These are phyloP conservation scores for Yamadazyma membranifaciens DNA, from an alignment of 1,139 yeast species.

Conservation along the genomic window DNA sequence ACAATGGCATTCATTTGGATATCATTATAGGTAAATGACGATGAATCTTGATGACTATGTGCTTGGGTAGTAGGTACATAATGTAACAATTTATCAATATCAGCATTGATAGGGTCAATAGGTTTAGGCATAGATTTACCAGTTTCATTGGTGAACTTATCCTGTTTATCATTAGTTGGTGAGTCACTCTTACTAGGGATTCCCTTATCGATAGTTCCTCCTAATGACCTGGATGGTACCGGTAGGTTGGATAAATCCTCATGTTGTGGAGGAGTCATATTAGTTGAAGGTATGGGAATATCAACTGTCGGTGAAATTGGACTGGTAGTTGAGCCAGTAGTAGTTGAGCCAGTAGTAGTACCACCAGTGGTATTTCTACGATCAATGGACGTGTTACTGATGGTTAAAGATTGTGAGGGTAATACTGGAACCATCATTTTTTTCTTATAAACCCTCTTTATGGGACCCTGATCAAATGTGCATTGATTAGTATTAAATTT, in stretches of 20 bases:
- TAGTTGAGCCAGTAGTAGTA: background rate
- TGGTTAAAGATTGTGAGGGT: conserved; percentile 7
- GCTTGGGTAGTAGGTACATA: background rate
- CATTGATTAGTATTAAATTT: conserved; percentile 23
- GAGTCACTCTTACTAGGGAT: too few relatives aligned
- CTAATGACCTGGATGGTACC: too few relatives aligned
- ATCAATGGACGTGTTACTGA: background rate
- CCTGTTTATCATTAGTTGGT: too few relatives aligned
- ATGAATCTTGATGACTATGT: background rate
- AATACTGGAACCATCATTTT: conserved; percentile 8
- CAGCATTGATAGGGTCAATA: conserved; percentile 4
- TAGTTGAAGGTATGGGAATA: background rate
- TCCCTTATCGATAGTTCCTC: too few relatives aligned
- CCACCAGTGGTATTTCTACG: background rate
- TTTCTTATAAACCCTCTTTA: conserved; percentile 16
- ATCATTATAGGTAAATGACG: too few relatives aligned
- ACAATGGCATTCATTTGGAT: too few relatives aligned
- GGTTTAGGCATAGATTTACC: conserved; percentile 2
- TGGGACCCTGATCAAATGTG: conserved; percentile 24
- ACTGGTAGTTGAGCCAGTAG: background rate
- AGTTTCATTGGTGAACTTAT: background rate
- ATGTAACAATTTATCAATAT: conserved; percentile 1
- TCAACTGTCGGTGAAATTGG: background rate
- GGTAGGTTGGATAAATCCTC: too few relatives aligned
- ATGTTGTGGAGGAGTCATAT: background rate